These are phyloP conservation scores for Dinochytrium kinnereticum DNA, from an alignment of 371 early-diverging fungal species.

Conservation along the genomic window DNA sequence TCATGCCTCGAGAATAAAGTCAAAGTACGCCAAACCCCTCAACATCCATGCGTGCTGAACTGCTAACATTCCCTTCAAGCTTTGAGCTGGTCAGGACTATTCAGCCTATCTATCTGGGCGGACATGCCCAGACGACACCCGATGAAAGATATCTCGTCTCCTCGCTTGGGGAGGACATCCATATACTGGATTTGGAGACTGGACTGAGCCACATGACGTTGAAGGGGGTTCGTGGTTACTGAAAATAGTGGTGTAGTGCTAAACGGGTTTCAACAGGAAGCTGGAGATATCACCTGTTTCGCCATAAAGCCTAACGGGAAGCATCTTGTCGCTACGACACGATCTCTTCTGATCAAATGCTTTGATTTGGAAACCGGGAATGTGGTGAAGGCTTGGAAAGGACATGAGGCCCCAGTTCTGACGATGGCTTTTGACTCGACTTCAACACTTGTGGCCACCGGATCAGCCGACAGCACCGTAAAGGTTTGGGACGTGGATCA, in stretches of 20 bases:
- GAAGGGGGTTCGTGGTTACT: too few species aligned
- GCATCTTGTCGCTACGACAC: slow-evolving; percentile 79
- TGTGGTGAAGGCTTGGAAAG: slow-evolving; percentile 71
- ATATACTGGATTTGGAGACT: slow-evolving; percentile 74
- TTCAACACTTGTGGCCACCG: slow-evolving; percentile 92
- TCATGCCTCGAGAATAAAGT: too few species aligned
- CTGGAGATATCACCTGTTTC: slow-evolving; percentile 87
- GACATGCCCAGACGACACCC: slow-evolving; percentile 74
- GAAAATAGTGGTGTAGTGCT: too few species aligned
- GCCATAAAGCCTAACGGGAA: slow-evolving; percentile 81
- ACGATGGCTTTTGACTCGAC: slow-evolving; percentile 88
- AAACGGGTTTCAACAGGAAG: too few species aligned
- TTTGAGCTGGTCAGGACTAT: slow-evolving; percentile 51
- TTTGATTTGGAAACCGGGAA: slow-evolving; percentile 79
- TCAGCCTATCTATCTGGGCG: slow-evolving; percentile 94
- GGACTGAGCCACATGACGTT: slow-evolving; percentile 45
- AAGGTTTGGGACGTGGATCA: slow-evolving; percentile 94
- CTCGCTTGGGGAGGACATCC: slow-evolving; percentile 83
- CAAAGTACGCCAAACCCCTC: too few species aligned
- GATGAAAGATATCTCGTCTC: slow-evolving; percentile 76
- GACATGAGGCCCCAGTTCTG: slow-evolving; percentile 92
- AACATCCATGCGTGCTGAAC: too few species aligned
- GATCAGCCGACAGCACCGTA: slow-evolving; percentile 94
- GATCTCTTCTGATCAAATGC: slow-evolving; percentile 76
- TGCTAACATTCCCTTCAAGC: too few species aligned